Evolutionary conservation across 306 rosid species (phyloP), one percentile per base, ranked within the genome.

Genomic region (Boehmeria nivea): DNA sequence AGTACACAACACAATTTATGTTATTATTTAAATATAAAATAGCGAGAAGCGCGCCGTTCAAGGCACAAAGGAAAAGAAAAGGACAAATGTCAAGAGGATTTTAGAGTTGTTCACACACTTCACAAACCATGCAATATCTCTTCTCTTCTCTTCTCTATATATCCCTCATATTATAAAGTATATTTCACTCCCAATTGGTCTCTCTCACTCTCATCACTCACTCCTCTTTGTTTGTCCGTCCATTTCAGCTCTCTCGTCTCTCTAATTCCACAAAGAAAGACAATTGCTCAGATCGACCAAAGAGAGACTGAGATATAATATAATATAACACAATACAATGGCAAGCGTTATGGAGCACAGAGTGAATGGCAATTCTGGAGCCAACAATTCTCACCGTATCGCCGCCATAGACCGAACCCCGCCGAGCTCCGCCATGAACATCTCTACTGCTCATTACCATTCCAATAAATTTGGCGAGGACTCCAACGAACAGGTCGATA

Each of bases 351-450:
- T 14, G 10, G 45, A 40, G 45, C 45, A 40, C n/a, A 5, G 45
- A 40, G n/a, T 12, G 16, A 31, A n/a, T n/a, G n/a, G n/a, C n/a
- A n/a, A n/a, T n/a, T n/a, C n/a, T n/a, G n/a, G n/a, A n/a, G n/a
- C n/a, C n/a, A 33, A 19, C 72, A 80, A 36, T 73, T 64, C 70
- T 57, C 50, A 24, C 18, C 82, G 84, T 24, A 60, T 78, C 3
- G 78, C 28, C 0, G 89, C 89, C 3, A 12, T 19, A 11, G 48
- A 57, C 42, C 12, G 44, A 12, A 33, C 60, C 4, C 43, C 52
- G 6, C 51, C 63, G 6, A 19, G 3, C 26, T 20, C 51, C 51
- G 19, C 21, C 36, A n/a, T 20, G 34, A 16, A 12, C 22, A 22
- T 12, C 57, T 20, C 3, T 26, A n/a, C n/a, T n/a, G n/a, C n/a